A percentile compares a stretch with the other conserved stretches of the same genome.
Evolutionary conservation across 371 early-diverging fungal genomes (phyloP).

Genomic region (Basidiobolus heterosporus): DNA sequence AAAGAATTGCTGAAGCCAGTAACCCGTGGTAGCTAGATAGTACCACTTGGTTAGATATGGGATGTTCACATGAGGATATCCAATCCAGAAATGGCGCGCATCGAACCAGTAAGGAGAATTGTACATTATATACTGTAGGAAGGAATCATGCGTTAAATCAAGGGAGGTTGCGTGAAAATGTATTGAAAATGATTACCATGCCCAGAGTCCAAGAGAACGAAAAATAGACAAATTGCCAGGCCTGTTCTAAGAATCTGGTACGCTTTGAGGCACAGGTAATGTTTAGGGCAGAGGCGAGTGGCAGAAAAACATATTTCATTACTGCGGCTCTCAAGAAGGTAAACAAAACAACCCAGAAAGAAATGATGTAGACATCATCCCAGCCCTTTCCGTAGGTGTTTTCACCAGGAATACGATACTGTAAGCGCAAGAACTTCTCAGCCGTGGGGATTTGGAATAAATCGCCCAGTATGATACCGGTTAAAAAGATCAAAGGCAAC

Average conservation of each 20-base stretch:
- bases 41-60: conserved; percentile 30
- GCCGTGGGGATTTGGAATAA: too few species aligned
- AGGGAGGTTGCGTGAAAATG: background rate
- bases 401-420: background rate
- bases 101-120: conserved; percentile 1
- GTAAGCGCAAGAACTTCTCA: too few species aligned
- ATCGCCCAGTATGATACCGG: too few species aligned
- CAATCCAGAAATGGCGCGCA: background rate
- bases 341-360: conserved; percentile 47
- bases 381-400: conserved; percentile 15
- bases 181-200: background rate
- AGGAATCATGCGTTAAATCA: background rate
- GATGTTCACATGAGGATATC: conserved; percentile 2
- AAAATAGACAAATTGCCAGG: conserved; percentile 31
- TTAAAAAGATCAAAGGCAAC: too few species aligned
- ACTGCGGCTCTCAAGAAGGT: conserved; percentile 41
- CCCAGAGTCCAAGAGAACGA: conserved; percentile 8
- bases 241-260: conserved; percentile 49
- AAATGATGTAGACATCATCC: conserved; percentile 36
- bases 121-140: background rate
- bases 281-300: conserved; percentile 26
- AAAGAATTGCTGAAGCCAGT: conserved; percentile 62
- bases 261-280: conserved; percentile 28
- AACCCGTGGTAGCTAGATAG: conserved; percentile 62
- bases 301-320: conserved; percentile 38